These are phyloP conservation scores for Trichophyton simii DNA, from an alignment of 2,329 filamentous ascomycete species.

Conservation along the genomic window DNA sequence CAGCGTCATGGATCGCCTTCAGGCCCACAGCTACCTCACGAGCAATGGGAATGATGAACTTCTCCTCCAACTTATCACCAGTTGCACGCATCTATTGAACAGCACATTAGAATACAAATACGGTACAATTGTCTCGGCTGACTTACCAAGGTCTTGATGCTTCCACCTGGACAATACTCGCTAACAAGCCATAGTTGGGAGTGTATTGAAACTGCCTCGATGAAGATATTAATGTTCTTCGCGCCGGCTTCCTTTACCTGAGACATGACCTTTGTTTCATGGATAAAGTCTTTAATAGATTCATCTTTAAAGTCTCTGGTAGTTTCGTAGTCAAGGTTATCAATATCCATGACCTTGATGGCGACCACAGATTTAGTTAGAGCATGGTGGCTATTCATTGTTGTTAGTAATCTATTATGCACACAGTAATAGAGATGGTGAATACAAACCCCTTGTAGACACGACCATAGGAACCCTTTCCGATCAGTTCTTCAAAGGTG, in stretches of 20 bases:
- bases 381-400: conserved; percentile 21
- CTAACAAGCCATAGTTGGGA: conserved; percentile 55
- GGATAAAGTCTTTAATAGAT: conserved; percentile 44
- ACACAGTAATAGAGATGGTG: background rate
- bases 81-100: conserved; percentile 35
- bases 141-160: conserved; percentile 49
- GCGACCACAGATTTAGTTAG: conserved; percentile 34
- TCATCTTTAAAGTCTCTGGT: conserved; percentile 36
- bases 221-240: conserved; percentile 51
- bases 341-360: conserved; percentile 41
- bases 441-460: conserved; percentile 36
- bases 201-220: conserved; percentile 51
- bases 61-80: conserved; percentile 42
- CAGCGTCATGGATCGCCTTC: conserved; percentile 51
- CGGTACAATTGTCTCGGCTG: background rate
- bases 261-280: conserved; percentile 51
- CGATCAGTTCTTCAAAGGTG: conserved; percentile 40
- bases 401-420: conserved; percentile 7
- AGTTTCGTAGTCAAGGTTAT: conserved; percentile 37
- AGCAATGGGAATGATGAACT: conserved; percentile 51
- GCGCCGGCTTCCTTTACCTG: conserved; percentile 51
- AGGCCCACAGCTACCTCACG: conserved; percentile 50
- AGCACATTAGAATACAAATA: background rate
- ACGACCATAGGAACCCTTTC: conserved; percentile 40
- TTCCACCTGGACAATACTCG: conserved; percentile 55